Evolutionary conservation across 352 stramenopile genomes (phyloP).

Genomic region (Pythium vanterpoolii): DNA sequence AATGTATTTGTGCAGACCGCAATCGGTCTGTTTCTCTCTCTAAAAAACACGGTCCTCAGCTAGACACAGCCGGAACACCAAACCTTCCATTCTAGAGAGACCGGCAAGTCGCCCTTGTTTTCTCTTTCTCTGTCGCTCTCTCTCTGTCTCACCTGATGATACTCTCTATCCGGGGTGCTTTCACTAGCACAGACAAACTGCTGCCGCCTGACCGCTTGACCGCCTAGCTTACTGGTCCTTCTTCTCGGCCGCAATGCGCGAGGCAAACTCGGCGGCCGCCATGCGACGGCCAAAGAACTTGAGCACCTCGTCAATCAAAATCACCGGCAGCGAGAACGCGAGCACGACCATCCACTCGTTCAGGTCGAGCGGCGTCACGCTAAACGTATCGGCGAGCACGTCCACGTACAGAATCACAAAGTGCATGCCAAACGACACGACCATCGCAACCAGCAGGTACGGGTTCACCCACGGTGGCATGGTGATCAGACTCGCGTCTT

Average conservation of each 20-base stretch:
- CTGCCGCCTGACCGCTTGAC: not conserved
- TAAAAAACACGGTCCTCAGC: constrained; percentile 21
- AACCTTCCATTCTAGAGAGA: not conserved
- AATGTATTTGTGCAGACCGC: constrained; percentile 16
- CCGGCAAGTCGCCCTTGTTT: not conserved
- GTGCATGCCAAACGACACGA: constrained; percentile 92
- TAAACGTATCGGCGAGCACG: constrained; percentile 91
- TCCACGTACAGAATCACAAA: constrained; percentile 95
- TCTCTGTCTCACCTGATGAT: constrained; percentile 5
- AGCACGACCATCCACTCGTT: constrained; percentile 93
- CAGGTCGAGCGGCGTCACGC: constrained; percentile 88
- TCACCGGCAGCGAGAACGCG: constrained; percentile 90
- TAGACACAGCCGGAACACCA: no score
- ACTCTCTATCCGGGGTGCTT: constrained; percentile 18
- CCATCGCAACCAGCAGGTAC: constrained; percentile 92
- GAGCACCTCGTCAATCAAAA: constrained; percentile 94
- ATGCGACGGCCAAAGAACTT: constrained; percentile 91
- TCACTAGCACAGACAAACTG: constrained; percentile 5
- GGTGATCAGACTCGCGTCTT: constrained; percentile 89
- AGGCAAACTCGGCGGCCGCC: constrained; percentile 62
- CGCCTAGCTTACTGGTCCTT: constrained; percentile 39
- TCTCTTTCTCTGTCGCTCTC: constrained; percentile 1
- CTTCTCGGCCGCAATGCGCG: constrained; percentile 50
- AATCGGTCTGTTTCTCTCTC: constrained; percentile 13
- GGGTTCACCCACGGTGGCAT: constrained; percentile 94